Base-by-base conservation (phyloP, 495 filamentous ascomycete species). In the Zalerion maritima region DNA sequence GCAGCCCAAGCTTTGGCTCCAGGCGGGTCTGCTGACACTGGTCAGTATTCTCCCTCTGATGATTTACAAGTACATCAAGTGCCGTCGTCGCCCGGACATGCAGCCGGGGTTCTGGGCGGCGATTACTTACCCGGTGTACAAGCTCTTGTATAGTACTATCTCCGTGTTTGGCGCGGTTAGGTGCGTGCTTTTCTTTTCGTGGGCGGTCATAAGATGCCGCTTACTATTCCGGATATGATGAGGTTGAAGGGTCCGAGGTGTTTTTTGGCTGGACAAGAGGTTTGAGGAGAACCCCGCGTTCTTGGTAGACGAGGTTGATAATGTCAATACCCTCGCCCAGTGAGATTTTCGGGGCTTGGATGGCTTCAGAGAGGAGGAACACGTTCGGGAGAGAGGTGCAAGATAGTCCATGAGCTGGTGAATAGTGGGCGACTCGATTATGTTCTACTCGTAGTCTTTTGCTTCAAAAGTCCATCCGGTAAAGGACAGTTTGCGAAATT, bases 231-330 rank as follows among this genome's bases (percentile, higher is more conserved):
- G 3, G n/a, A 34, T 14, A 36, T 36, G 34, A 12, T 36, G 9
- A 15, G 32, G 27, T n/a, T 31, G 12, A 8, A 24, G 16, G 1
- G 34, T 31, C 24, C 18, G 32, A 14, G 9, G 34, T 6, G 11
- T 6, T 6, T 35, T 36, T 22, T 36, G 34, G 34, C 14, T 22
- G 6, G 34, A 36, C 21, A 26, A 26, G 3, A 9, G 34, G 10
- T 36, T 36, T 22, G n/a, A 21, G 7, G 6, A n/a, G 5, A 36
- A 36, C 15, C 34, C 34, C 3, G 34, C 14, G 4, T 36, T 21
- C 12, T 21, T 36, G 3, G 34, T 28, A 4, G 34, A 36, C 20
- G 34, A 36, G 13, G 34, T 26, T 10, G 34, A 34, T n/a, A n/a
- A n/a, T n/a, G n/a, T n/a, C n/a, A n/a, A n/a, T n/a, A n/a, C n/a